Evolutionary conservation across 345 rosid species (phyloP).

Genomic region (Lepidium africanum): DNA sequence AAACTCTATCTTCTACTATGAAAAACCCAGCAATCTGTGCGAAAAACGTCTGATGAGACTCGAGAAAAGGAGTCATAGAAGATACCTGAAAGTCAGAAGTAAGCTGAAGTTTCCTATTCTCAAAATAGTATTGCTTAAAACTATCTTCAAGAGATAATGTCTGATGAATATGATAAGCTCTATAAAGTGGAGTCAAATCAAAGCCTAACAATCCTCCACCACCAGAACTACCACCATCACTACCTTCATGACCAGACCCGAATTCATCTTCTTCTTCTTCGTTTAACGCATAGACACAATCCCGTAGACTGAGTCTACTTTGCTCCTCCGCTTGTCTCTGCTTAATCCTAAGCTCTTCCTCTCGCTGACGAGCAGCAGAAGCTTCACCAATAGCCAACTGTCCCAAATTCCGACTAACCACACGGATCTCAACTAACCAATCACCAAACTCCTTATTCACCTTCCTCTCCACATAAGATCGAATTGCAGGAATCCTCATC

Average conservation of each 20-base stretch:
- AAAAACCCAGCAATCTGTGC: slow-evolving; percentile 97
- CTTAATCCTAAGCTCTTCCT: slow-evolving; percentile 89
- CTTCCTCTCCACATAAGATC: slow-evolving; percentile 74
- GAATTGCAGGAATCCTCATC: slow-evolving; percentile 71
- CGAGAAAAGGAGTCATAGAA: slow-evolving; percentile 92
- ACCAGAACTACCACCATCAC: slow-evolving; percentile 42
- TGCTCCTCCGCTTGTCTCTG: slow-evolving; percentile 98
- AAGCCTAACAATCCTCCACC: slow-evolving; percentile 54
- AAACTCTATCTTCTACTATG: slow-evolving; percentile 79
- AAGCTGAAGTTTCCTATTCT: slow-evolving; percentile 89
- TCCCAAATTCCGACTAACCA: slow-evolving; percentile 81
- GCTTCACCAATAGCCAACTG: slow-evolving; percentile 97
- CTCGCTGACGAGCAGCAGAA: slow-evolving; percentile 82
- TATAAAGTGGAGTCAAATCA: slow-evolving; percentile 79
- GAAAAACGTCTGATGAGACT: slow-evolving; percentile 94
- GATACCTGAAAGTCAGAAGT: slow-evolving; percentile 97
- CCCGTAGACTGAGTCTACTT: slow-evolving; percentile 79
- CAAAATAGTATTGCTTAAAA: slow-evolving; percentile 78
- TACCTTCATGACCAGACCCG: slow-evolving; percentile 38
- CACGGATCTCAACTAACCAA: slow-evolving; percentile 98
- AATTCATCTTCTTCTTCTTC: slow-evolving; percentile 76
- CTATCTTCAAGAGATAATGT: slow-evolving; percentile 79
- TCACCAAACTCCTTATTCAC: slow-evolving; percentile 83
- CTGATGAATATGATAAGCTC: slow-evolving; percentile 89
- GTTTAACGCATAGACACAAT: slow-evolving; percentile 72